Evolutionary conservation across 1,139 yeast species (phyloP).

Genomic region (Debaryomyces nepalensis): DNA sequence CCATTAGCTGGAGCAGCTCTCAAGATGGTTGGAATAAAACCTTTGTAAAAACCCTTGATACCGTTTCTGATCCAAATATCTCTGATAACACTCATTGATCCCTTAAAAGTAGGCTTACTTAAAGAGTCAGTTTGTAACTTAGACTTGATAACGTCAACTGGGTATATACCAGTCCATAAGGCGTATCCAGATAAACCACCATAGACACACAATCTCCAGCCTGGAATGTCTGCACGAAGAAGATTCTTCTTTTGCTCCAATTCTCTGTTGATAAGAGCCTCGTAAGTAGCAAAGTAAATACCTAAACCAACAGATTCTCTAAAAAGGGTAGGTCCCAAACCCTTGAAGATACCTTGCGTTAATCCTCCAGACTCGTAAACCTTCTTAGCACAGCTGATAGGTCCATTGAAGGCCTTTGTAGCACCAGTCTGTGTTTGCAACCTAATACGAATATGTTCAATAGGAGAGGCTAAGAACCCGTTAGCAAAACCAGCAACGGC

Average conservation of each 20-base stretch:
- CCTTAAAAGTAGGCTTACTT: constrained; percentile 49
- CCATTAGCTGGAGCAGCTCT: constrained; percentile 98
- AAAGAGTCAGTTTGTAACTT: constrained; percentile 83
- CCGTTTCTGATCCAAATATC: constrained; percentile 63
- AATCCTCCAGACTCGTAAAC: constrained; percentile 58
- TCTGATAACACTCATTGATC: constrained; percentile 58
- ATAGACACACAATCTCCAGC: constrained; percentile 77
- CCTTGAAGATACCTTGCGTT: constrained; percentile 68
- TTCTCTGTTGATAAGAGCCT: constrained; percentile 76
- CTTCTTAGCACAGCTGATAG: constrained; percentile 74
- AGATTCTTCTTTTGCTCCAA: constrained; percentile 40
- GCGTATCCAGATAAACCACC: constrained; percentile 90
- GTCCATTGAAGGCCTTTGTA: constrained; percentile 63
- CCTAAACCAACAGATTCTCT: constrained; percentile 92
- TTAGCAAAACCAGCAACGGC: constrained; percentile 89
- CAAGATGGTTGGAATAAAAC: constrained; percentile 85
- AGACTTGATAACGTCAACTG: constrained; percentile 84
- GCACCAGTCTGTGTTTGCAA: constrained; percentile 78
- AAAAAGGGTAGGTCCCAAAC: constrained; percentile 75
- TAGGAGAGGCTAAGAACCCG: constrained; percentile 86
- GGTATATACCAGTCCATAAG: constrained; percentile 82
- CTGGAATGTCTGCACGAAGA: constrained; percentile 71
- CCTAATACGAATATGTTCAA: constrained; percentile 90
- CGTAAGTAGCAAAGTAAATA: constrained; percentile 85
- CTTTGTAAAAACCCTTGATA: constrained; percentile 77